phyloP scores from a whole-genome alignment of 768 basidiomycete genomes.

The Mycena chlorophos region DNA sequence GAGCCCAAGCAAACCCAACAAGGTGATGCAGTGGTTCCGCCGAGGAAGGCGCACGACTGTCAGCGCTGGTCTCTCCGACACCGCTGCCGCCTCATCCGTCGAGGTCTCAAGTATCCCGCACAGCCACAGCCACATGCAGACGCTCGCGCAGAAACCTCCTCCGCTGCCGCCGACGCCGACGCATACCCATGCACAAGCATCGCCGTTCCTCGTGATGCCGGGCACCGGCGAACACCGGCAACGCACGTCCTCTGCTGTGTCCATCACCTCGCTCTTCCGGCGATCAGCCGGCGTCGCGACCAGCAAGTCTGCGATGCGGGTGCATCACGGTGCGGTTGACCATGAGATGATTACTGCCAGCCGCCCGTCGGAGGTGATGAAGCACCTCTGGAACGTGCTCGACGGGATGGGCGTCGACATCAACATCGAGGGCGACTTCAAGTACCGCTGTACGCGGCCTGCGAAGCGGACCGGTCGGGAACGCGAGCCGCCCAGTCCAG shows the following conservation, averaged over 20 bases:
- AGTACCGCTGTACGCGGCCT: conserved; percentile 73
- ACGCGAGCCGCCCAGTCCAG: conserved; percentile 44
- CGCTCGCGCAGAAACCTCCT: neutral
- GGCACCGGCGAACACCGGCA: conserved; percentile 17
- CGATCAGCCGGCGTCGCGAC: conserved; percentile 15
- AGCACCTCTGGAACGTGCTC: conserved; percentile 67
- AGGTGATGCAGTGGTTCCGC: conserved; percentile 99
- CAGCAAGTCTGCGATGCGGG: conserved; percentile 43
- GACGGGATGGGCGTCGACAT: conserved; percentile 81
- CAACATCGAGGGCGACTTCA: conserved; percentile 78
- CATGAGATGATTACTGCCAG: conserved; percentile 78
- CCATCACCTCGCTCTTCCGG: conserved; percentile 21
- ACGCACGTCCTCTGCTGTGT: conserved; percentile 19
- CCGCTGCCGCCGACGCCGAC: conserved; percentile 3
- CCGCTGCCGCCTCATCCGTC: conserved; percentile 16
- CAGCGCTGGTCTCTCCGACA: conserved; percentile 10
- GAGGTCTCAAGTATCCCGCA: conserved; percentile 15
- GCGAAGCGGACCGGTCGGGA: conserved; percentile 49
- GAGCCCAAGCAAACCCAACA: conserved; percentile 82
- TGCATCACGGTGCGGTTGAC: conserved; percentile 92
- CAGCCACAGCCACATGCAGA: conserved; percentile 7
- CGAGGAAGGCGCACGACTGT: conserved; percentile 23
- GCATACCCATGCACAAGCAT: neutral
- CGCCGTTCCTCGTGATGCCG: conserved; percentile 18
- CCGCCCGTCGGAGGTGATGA: conserved; percentile 75